Evolutionary conservation across 495 filamentous ascomycete genomes (phyloP).

Genomic region (Cercophora scortea): DNA sequence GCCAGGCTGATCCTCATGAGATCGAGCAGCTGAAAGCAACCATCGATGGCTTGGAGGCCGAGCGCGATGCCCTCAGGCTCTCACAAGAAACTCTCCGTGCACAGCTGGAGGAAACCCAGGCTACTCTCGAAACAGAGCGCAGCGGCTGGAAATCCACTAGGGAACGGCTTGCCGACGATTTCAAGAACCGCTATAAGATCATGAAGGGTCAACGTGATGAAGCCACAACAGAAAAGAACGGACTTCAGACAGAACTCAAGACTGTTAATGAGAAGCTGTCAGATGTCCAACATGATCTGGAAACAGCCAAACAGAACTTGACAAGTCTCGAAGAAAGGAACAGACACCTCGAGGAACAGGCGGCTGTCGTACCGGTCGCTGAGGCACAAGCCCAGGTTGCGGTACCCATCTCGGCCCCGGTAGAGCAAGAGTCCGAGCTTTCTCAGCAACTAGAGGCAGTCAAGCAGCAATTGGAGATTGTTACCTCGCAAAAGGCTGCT

Average conservation of each 20-base stretch:
- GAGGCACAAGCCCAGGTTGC: not conserved
- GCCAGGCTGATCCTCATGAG: constrained; percentile 87
- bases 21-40: constrained; percentile 73
- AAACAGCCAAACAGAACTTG: constrained; percentile 26
- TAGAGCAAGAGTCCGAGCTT: constrained; percentile 45
- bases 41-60: constrained; percentile 53
- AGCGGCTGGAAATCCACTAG: constrained; percentile 31
- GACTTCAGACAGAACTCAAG: constrained; percentile 25
- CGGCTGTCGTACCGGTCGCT: not conserved
- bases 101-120: constrained; percentile 39
- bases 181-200: constrained; percentile 34
- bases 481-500: constrained; percentile 29
- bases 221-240: constrained; percentile 27
- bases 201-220: constrained; percentile 36
- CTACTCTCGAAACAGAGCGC: constrained; percentile 35
- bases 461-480: constrained; percentile 31
- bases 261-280: constrained; percentile 25
- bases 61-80: constrained; percentile 59
- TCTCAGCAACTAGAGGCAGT: constrained; percentile 55
- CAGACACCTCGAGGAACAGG: constrained; percentile 13
- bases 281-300: constrained; percentile 29
- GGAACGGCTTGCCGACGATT: constrained; percentile 36
- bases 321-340: constrained; percentile 28
- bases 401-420: not conserved
- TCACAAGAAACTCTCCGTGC: constrained; percentile 53